Conservation (phyloP, 2,329 filamentous ascomycete genomes). For the Albophoma yamanashiensis region DNA sequence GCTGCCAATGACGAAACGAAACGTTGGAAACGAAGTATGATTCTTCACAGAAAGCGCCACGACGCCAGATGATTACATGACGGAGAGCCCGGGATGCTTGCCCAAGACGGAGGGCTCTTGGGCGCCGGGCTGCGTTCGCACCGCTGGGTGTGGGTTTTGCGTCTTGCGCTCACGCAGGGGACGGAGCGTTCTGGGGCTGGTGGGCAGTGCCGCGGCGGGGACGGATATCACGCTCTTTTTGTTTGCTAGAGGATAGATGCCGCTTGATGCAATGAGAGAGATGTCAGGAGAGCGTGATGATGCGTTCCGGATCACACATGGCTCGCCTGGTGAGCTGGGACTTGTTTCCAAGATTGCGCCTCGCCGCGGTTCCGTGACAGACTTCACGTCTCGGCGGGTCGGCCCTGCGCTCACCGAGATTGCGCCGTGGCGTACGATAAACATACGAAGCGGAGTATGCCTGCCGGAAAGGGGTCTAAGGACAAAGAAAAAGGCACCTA, state of each 20-base stretch:
- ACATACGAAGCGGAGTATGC: too few relatives aligned
- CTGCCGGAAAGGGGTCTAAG: too few relatives aligned
- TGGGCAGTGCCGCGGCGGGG: not conserved
- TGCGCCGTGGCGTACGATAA: too few relatives aligned
- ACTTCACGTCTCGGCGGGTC: too few relatives aligned
- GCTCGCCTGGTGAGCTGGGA: not conserved
- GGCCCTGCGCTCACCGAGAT: too few relatives aligned
- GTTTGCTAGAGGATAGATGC: conserved; percentile 5
- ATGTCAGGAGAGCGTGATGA: not conserved
- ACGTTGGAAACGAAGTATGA: not conserved
- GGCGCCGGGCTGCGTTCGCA: not conserved
- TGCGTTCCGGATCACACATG: not conserved
- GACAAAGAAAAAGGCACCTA: too few relatives aligned
- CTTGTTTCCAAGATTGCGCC: not conserved
- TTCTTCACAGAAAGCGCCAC: not conserved
- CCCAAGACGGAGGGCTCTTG: too few relatives aligned
- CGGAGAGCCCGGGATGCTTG: not conserved
- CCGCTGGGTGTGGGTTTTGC: not conserved
- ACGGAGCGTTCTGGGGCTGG: not conserved
- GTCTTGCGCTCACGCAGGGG: not conserved
- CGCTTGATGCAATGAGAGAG: not conserved
- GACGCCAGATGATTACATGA: not conserved
- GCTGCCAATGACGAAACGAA: not conserved
- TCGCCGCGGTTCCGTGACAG: not conserved
- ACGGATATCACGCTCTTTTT: conserved; percentile 2